A percentile compares a stretch with the other conserved stretches of the same genome.
These are phyloP conservation scores for Epichloe scottii DNA, from an alignment of 2,329 filamentous ascomycete species.

Conservation along the genomic window DNA sequence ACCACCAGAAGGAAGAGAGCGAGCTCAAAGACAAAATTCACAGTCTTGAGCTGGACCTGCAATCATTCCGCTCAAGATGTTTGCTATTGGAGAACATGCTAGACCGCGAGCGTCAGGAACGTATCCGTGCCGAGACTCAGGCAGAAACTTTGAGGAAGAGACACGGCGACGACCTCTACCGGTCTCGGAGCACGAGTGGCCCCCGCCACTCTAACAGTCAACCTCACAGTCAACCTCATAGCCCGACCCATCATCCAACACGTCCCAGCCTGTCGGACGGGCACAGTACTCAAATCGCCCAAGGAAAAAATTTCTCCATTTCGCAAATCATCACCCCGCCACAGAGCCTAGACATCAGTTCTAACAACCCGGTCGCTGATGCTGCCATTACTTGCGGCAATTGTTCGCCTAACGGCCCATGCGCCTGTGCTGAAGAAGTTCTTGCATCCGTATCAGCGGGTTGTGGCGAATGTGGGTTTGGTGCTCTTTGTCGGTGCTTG, in stretches of 20 bases:
- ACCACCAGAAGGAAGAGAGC: conserved; percentile 42
- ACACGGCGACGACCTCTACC: conserved; percentile 16
- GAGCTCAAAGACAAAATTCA: conserved; percentile 45
- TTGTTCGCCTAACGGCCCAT: conserved; percentile 39
- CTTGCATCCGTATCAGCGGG: conserved; percentile 41
- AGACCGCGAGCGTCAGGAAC: conserved; percentile 41
- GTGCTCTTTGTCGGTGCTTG: conserved; percentile 51
- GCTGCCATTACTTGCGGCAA: conserved; percentile 39
- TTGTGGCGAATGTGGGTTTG: conserved; percentile 54
- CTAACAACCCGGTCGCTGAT: conserved; percentile 14
- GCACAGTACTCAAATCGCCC: conserved; percentile 13
- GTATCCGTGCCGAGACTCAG: conserved; percentile 30
- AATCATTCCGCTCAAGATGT: conserved; percentile 51
- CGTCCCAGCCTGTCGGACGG: conserved; percentile 18
- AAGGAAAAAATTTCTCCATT: conserved; percentile 36
- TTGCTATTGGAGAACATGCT: conserved; percentile 51
- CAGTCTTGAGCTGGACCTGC: conserved; percentile 51
- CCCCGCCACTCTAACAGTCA: conserved; percentile 15
- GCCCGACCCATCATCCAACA: conserved; percentile 12
- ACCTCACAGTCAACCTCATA: conserved; percentile 12
- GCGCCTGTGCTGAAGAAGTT: conserved; percentile 47
- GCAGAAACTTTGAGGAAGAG: conserved; percentile 22
- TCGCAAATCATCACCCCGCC: conserved; percentile 45
- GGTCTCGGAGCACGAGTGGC: conserved; percentile 15
- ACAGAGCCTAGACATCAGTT: conserved; percentile 24